phyloP scores from a whole-genome alignment of 2,329 filamentous ascomycete genomes.

The Biscogniauxia sp. region DNA sequence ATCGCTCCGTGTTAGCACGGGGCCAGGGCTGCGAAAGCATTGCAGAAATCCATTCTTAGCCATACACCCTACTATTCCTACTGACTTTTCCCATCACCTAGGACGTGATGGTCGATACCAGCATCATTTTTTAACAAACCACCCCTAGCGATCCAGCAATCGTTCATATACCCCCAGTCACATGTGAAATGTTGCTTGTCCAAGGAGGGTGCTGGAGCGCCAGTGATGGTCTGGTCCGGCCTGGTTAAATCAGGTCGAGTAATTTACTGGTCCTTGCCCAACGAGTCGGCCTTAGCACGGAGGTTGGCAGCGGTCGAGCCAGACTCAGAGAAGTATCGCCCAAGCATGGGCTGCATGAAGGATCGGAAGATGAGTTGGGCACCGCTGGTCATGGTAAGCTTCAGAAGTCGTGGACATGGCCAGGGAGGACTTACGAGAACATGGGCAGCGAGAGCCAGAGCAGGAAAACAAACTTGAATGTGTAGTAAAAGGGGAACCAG shows the following conservation, averaged over 20 bases:
- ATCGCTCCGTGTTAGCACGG: not conserved
- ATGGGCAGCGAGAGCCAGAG: conserved; percentile 97
- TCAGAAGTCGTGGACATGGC: conserved; percentile 4
- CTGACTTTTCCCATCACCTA: not conserved
- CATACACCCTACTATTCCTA: not conserved
- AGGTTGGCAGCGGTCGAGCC: conserved; percentile 81
- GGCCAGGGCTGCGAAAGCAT: not conserved
- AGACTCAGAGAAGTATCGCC: conserved; percentile 77
- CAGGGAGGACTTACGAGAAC: conserved; percentile 69
- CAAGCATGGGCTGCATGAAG: conserved; percentile 85
- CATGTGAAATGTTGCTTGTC: conserved; percentile 19
- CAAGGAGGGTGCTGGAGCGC: conserved; percentile 12
- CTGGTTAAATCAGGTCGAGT: conserved; percentile 3
- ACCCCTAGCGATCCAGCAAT: not conserved
- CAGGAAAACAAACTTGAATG: conserved; percentile 97
- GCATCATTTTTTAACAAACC: not conserved
- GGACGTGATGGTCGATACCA: not conserved
- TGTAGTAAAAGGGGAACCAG: conserved; percentile 99
- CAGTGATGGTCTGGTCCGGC: conserved; percentile 10
- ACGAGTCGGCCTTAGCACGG: conserved; percentile 80
- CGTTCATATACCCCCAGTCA: conserved; percentile 2
- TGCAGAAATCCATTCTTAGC: not conserved
- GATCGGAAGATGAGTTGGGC: conserved; percentile 97
- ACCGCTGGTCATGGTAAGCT: conserved; percentile 58
- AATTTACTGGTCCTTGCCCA: conserved; percentile 65